These are phyloP conservation scores for Angomonas ambiguus DNA, from an alignment of 208 protist species.

Conservation along the genomic window DNA sequence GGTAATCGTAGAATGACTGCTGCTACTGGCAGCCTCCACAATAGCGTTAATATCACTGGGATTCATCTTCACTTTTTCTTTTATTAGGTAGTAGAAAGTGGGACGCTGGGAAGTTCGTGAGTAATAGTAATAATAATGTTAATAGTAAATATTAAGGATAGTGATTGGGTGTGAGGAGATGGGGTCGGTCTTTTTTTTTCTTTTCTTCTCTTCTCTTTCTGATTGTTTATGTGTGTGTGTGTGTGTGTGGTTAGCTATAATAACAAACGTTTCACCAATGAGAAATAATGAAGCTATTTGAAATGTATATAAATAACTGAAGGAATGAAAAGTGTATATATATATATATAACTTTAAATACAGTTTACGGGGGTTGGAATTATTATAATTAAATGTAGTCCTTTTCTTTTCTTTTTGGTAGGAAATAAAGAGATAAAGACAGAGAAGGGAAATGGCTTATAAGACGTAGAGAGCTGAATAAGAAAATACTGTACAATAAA, in stretches of 20 bases:
- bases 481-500: background rate
- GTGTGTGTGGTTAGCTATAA: no score
- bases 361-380: background rate
- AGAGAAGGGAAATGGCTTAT: background rate
- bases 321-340: background rate
- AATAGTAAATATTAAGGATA: no score
- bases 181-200: background rate
- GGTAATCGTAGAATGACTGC: no score
- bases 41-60: background rate
- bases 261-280: background rate
- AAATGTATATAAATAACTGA: background rate
- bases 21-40: background rate
- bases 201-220: no score
- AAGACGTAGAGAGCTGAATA: background rate
- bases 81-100: background rate
- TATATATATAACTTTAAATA: background rate
- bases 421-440: background rate
- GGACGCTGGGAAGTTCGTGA: no score
- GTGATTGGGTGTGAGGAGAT: no score
- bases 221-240: slow-evolving; percentile 1
- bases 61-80: no score
- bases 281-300: slow-evolving; percentile 3
- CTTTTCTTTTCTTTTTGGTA: background rate
- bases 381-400: background rate
- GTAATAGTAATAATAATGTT: no score